phyloP scores from a whole-genome alignment of 176 grass and related monocot species.

The Pontederia paniculata region DNA sequence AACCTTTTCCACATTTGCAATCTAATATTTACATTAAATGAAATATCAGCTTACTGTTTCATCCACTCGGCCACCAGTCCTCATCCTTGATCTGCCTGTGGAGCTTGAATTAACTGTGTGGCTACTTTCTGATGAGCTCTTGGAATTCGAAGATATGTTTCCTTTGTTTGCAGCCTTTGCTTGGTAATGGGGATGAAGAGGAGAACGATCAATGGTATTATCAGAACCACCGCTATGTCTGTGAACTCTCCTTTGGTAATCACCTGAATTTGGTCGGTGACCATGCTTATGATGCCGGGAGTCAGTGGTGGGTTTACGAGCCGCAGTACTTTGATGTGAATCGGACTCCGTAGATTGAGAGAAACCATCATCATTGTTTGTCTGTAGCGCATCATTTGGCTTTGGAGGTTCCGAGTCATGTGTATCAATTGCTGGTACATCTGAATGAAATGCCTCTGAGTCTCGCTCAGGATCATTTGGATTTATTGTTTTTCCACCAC shows the following conservation, averaged over 20 bases:
- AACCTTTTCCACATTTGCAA: not conserved
- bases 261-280: slow-evolving; percentile 16
- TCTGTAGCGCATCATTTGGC: slow-evolving; percentile 31
- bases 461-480: slow-evolving; percentile 29
- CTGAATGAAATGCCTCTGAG: slow-evolving; percentile 20
- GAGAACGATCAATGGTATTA: slow-evolving; percentile 25
- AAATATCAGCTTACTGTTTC: slow-evolving; percentile 38
- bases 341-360: not conserved
- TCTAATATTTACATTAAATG: not conserved
- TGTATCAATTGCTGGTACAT: slow-evolving; percentile 17
- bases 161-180: slow-evolving; percentile 41
- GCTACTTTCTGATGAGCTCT: slow-evolving; percentile 35
- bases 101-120: slow-evolving; percentile 27
- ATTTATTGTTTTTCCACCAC: slow-evolving; percentile 29
- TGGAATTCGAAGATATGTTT: slow-evolving; percentile 49
- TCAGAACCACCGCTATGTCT: slow-evolving; percentile 6
- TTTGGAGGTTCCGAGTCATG: slow-evolving; percentile 23
- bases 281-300: slow-evolving; percentile 31
- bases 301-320: slow-evolving; percentile 21
- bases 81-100: slow-evolving; percentile 41
- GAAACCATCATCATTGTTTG: slow-evolving; percentile 33
- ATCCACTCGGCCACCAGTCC: slow-evolving; percentile 31
- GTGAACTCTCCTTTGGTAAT: slow-evolving; percentile 13
- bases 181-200: slow-evolving; percentile 41
- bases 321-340: slow-evolving; percentile 16